These are phyloP conservation scores for Dictyostelium discoideum DNA, from an alignment of 78 protist species.

Conservation along the genomic window dicty_2.7 NC_007091.3:8001-8500, in stretches of 20 bases:
- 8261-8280: conserved; percentile 2
- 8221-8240: not conserved
- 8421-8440: not conserved
- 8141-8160: conserved; percentile 20
- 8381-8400: not conserved
- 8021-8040: not conserved
- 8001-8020: not conserved
- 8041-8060: not conserved
- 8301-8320: conserved; percentile 39
- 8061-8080: not conserved
- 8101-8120: not conserved
- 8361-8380: not conserved
- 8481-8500: not conserved
- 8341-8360: conserved; percentile 8
- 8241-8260: not conserved
- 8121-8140: not conserved
- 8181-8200: not conserved
- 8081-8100: not conserved
- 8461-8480: not conserved
- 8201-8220: conserved; percentile 38
- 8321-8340: not conserved
- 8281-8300: conserved; percentile 17
- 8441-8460: not conserved
- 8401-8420: not conserved
- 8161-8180: not conserved